A percentile compares a stretch with the other conserved stretches of the same genome.
phyloP scores from a whole-genome alignment of 768 basidiomycete genomes.

The Rhodotorula taiwanensis region DNA sequence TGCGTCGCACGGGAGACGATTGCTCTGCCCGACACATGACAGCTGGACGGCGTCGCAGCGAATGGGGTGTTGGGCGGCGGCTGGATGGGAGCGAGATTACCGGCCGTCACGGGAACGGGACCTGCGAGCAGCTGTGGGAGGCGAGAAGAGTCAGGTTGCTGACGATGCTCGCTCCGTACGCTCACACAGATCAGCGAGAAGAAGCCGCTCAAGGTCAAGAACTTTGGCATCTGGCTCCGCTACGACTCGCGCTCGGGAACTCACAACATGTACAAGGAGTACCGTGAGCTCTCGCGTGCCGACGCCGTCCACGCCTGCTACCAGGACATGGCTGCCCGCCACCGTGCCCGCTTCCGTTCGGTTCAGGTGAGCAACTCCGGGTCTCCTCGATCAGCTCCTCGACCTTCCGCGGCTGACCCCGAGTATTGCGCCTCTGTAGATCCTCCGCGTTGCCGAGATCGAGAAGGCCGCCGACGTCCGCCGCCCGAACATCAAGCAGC shows the following conservation, averaged over 20 bases:
- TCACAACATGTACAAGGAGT: constrained; percentile 99
- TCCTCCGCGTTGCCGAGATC: constrained; percentile 94
- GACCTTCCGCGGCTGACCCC: neutral
- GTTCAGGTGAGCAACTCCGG: constrained; percentile 66
- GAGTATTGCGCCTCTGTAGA: constrained; percentile 50
- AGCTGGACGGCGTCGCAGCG: too few relatives aligned
- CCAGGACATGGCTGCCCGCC: constrained; percentile 99
- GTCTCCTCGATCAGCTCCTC: too few relatives aligned
- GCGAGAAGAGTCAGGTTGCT: too few relatives aligned
- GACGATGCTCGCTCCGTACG: too few relatives aligned
- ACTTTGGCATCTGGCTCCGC: constrained; percentile 99
- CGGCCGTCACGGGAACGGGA: too few relatives aligned
- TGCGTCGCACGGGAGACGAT: too few relatives aligned
- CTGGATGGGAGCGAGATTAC: too few relatives aligned
- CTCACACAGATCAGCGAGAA: constrained; percentile 85
- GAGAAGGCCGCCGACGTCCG: constrained; percentile 84
- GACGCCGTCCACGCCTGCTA: constrained; percentile 94
- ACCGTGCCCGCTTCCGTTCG: constrained; percentile 98
- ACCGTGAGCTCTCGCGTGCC: constrained; percentile 87
- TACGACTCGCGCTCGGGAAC: constrained; percentile 99
- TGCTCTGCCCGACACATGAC: too few relatives aligned
- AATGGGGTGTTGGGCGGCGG: too few relatives aligned
- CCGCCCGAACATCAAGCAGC: constrained; percentile 96
- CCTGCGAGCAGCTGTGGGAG: too few relatives aligned
- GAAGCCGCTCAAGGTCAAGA: constrained; percentile 97